These are phyloP conservation scores for Linnemannia elongata DNA, from an alignment of 192 early-diverging fungal genomes.

Conservation along the genomic window DNA sequence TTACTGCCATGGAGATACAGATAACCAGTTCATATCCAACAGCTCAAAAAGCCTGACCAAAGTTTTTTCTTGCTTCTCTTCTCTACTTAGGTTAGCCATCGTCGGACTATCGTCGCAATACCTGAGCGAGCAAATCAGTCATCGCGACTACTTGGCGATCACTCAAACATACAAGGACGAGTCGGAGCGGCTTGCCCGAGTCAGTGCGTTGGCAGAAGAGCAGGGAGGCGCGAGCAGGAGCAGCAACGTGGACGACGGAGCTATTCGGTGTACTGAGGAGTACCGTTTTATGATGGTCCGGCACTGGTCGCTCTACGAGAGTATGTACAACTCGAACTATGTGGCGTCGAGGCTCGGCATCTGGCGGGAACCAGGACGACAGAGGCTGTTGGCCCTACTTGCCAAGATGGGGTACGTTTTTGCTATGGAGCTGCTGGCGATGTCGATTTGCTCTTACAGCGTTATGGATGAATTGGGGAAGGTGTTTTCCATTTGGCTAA, in stretches of 20 bases:
- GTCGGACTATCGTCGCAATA: constrained; percentile 86
- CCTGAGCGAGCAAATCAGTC: constrained; percentile 78
- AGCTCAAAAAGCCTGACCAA: not conserved
- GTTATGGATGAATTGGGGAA: not conserved
- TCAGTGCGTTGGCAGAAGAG: not conserved
- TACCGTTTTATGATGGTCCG: constrained; percentile 88
- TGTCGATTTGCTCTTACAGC: too few species aligned
- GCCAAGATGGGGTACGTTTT: constrained; percentile 87
- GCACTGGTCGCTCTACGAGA: constrained; percentile 93
- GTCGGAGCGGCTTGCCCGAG: constrained; percentile 67
- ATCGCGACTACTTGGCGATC: constrained; percentile 72
- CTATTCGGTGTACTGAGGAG: constrained; percentile 79
- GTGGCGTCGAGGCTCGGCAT: constrained; percentile 89
- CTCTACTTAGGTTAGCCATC: constrained; percentile 75
- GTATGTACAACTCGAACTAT: constrained; percentile 90
- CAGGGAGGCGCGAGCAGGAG: not conserved
- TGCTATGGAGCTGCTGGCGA: not conserved
- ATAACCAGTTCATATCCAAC: not conserved
- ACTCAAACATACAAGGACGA: constrained; percentile 78
- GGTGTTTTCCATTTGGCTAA: constrained; percentile 2
- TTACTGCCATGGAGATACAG: not conserved
- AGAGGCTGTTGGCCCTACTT: constrained; percentile 83
- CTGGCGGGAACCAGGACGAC: constrained; percentile 88
- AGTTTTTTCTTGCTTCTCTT: constrained; percentile 1
- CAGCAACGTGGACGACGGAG: constrained; percentile 62